These are phyloP conservation scores for Neofusicoccum laricinum DNA, from an alignment of 2,329 filamentous ascomycete species.

Conservation along the genomic window DNA sequence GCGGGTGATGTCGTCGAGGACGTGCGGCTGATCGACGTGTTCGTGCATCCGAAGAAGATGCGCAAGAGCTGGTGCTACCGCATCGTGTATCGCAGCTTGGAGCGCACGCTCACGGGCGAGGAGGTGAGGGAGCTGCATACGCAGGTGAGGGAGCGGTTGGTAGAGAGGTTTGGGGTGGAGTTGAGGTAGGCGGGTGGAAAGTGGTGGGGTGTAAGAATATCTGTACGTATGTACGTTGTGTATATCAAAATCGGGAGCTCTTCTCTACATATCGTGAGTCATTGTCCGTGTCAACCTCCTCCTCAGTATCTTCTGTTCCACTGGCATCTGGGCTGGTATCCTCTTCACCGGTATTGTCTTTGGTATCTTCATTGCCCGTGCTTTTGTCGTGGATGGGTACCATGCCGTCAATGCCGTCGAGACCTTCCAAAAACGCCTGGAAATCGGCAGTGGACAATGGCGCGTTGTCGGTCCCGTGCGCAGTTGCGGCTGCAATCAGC, in stretches of 20 bases:
- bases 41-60: constrained; percentile 81
- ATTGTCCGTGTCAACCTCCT: too few relatives aligned
- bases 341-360: too few relatives aligned
- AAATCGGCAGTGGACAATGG: too few relatives aligned
- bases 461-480: too few relatives aligned
- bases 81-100: constrained; percentile 89
- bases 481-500: too few relatives aligned
- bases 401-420: too few relatives aligned
- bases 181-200: constrained; percentile 54
- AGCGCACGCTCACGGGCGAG: constrained; percentile 81
- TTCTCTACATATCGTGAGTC: too few relatives aligned
- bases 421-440: too few relatives aligned
- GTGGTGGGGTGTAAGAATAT: not conserved
- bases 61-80: constrained; percentile 85
- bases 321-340: too few relatives aligned
- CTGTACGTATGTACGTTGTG: not conserved
- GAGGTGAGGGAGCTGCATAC: constrained; percentile 77
- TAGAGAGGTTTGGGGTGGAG: constrained; percentile 73
- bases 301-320: too few relatives aligned
- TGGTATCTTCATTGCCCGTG: too few relatives aligned
- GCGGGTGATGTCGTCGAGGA: constrained; percentile 85
- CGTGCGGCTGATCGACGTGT: constrained; percentile 79
- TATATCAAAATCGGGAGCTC: not conserved
- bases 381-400: too few relatives aligned
- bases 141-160: constrained; percentile 62